Percentiles rank a stretch among this genome's conserved stretches.
Conservation (phyloP, 768 basidiomycete species). For the Leccinum truebloodii region DNA sequence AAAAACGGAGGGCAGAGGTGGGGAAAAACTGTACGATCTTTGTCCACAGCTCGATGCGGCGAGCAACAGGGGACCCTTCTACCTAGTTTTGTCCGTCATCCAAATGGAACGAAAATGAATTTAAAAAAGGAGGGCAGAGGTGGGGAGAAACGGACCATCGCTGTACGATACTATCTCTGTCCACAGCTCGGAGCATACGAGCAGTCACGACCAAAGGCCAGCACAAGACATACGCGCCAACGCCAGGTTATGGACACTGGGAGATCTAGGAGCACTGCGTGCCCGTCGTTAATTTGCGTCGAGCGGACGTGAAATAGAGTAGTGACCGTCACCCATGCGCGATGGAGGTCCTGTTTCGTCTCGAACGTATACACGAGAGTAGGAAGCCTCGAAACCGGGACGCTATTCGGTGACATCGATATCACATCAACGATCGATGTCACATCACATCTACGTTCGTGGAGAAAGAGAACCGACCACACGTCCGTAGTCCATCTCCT, state of each 20-base stretch:
- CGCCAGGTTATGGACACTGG: not conserved
- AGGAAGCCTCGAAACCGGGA: conserved; percentile 66
- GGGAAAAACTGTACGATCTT: no score
- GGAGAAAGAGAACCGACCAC: conserved; percentile 45
- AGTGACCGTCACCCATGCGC: conserved; percentile 65
- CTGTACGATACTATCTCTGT: no score
- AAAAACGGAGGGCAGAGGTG: no score
- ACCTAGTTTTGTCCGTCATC: no score
- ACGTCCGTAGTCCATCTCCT: conserved; percentile 77
- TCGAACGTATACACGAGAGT: conserved; percentile 54
- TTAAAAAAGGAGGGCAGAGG: no score
- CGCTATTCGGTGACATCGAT: conserved; percentile 32
- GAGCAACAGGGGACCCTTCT: no score
- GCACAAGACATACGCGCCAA: not conserved
- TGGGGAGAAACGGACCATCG: no score
- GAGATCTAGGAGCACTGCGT: conserved; percentile 45
- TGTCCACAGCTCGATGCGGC: no score
- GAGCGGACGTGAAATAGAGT: conserved; percentile 25
- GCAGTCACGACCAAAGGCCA: not conserved
- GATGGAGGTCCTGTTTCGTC: conserved; percentile 70
- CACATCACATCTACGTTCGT: not conserved
- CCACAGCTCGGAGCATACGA: no score
- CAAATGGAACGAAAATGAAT: no score
- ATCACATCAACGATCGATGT: no score
- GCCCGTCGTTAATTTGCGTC: conserved; percentile 31